phyloP scores from a whole-genome alignment of 257 asterid species.

The Salvia hispanica region DNA sequence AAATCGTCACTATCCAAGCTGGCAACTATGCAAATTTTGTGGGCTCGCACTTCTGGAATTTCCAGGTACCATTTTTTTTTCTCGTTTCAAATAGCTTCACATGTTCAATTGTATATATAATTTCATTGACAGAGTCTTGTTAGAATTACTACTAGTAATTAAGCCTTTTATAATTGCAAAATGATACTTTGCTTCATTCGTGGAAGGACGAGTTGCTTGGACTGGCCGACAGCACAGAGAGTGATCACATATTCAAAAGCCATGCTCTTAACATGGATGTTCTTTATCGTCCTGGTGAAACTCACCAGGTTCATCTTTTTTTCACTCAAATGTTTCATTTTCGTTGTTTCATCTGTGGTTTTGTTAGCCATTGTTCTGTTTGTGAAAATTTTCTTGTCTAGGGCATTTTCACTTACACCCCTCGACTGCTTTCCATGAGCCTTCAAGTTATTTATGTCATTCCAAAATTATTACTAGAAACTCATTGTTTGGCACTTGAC shows the following conservation, averaged over 20 bases:
- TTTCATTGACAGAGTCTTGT: not conserved
- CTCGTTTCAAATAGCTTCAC: not conserved
- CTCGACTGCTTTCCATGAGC: conserved; percentile 82
- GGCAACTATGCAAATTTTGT: conserved; percentile 79
- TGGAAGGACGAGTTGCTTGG: conserved; percentile 96
- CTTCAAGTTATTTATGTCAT: conserved; percentile 63
- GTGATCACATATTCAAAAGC: conserved; percentile 56
- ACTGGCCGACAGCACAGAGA: conserved; percentile 64
- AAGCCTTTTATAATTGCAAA: not conserved
- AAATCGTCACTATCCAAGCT: conserved; percentile 70
- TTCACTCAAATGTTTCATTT: not conserved
- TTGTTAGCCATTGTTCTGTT: not conserved
- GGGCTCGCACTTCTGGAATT: conserved; percentile 98
- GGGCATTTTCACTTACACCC: conserved; percentile 90
- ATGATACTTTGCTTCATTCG: conserved; percentile 28
- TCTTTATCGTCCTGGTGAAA: conserved; percentile 86
- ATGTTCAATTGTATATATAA: too few relatives aligned
- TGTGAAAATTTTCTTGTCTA: conserved; percentile 37
- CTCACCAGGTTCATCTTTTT: conserved; percentile 61
- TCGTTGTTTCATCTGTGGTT: not conserved
- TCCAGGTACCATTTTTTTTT: conserved; percentile 70
- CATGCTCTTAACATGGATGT: conserved; percentile 72
- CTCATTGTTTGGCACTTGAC: conserved; percentile 6
- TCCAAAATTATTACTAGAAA: not conserved
- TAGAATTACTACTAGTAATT: not conserved